A percentile compares a stretch with the other conserved stretches of the same genome.
Evolutionary conservation across 2,329 filamentous ascomycete species (phyloP).

Genomic region (Keithomyces neogunnii): DNA sequence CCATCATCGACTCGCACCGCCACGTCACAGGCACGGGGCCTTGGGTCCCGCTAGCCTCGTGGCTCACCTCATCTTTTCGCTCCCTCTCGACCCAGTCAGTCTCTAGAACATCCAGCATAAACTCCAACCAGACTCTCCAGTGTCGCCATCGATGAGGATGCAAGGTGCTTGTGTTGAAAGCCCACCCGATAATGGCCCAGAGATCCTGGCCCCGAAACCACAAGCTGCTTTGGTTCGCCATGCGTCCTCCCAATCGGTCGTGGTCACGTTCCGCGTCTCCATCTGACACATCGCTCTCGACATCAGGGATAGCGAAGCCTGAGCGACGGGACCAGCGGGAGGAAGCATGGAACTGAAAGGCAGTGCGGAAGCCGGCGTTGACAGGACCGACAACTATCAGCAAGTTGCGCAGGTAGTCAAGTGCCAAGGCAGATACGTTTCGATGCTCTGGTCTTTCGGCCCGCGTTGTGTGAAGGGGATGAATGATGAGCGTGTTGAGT

Average conservation of each 20-base stretch:
- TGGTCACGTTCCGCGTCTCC: conserved; percentile 35
- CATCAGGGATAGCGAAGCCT: conserved; percentile 30
- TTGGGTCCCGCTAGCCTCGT: conserved; percentile 10
- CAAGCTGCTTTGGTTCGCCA: conserved; percentile 58
- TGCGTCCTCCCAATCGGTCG: conserved; percentile 45
- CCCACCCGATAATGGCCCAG: conserved; percentile 85
- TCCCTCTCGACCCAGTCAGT: conserved; percentile 56
- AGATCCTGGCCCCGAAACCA: conserved; percentile 78
- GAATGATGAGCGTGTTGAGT: conserved; percentile 71
- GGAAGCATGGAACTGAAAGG: conserved; percentile 56
- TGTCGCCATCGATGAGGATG: conserved; percentile 68
- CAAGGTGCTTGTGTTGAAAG: conserved; percentile 76
- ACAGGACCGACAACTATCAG: conserved; percentile 58
- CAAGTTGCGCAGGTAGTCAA: conserved; percentile 62
- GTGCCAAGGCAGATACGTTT: conserved; percentile 56
- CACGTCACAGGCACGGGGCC: conserved; percentile 18
- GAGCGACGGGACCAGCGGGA: conserved; percentile 21
- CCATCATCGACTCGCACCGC: conserved; percentile 49
- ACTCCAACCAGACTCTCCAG: conserved; percentile 74
- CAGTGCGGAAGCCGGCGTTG: conserved; percentile 59
- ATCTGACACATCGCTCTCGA: conserved; percentile 33
- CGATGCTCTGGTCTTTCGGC: conserved; percentile 51
- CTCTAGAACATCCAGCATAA: conserved; percentile 72
- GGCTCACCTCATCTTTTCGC: conserved; percentile 33
- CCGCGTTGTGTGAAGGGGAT: conserved; percentile 71